Evolutionary conservation across 257 asterid genomes (phyloP).

Genomic region (Nicotiana otophora): DNA sequence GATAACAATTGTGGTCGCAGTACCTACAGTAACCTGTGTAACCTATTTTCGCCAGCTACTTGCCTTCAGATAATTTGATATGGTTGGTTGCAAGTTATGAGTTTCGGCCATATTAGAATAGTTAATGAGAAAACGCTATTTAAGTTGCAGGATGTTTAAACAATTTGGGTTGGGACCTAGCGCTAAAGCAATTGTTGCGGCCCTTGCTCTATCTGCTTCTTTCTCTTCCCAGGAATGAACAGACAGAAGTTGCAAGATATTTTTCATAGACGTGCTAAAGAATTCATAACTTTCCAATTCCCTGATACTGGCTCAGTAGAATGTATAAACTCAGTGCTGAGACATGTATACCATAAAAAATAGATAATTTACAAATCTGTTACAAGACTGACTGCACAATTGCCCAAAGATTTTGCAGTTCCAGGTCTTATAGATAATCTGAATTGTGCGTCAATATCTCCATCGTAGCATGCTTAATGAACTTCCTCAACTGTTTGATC

Average conservation of each 20-base stretch:
- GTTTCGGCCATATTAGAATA: too few species aligned
- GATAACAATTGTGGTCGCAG: background rate
- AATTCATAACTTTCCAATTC: background rate
- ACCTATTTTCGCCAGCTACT: background rate
- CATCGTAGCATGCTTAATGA: background rate
- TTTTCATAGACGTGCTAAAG: background rate
- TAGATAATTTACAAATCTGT: background rate
- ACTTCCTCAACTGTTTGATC: background rate
- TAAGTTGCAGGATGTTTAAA: too few species aligned
- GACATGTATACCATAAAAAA: background rate
- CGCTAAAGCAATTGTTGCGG: too few species aligned
- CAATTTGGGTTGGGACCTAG: too few species aligned
- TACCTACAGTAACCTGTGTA: background rate
- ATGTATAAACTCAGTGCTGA: background rate
- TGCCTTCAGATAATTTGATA: background rate
- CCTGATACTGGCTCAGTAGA: background rate
- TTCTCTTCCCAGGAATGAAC: too few species aligned
- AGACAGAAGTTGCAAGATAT: background rate
- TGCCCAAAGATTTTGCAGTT: background rate
- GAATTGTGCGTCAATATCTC: background rate
- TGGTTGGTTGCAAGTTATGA: background rate
- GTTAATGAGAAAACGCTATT: too few species aligned
- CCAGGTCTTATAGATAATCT: background rate
- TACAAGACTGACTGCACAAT: background rate
- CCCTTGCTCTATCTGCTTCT: too few species aligned